Evolutionary conservation across 768 basidiomycete species (phyloP).

Genomic region (Russula ochroleuca): DNA sequence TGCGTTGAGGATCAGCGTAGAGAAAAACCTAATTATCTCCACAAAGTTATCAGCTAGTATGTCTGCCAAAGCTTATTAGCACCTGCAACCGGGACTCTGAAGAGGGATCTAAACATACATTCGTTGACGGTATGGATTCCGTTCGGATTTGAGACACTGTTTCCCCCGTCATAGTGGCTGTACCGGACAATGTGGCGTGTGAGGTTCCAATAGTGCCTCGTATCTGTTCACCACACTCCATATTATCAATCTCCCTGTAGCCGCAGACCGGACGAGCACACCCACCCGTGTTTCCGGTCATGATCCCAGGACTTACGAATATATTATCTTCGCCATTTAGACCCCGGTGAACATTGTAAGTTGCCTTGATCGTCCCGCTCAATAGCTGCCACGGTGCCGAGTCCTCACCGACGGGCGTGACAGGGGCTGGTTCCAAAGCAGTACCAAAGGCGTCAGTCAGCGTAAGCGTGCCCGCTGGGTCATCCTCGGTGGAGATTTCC

Average conservation of each 20-base stretch:
- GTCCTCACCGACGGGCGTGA: constrained; percentile 38
- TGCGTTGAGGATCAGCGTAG: constrained; percentile 59
- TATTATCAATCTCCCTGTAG: neutral
- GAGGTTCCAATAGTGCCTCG: constrained; percentile 25
- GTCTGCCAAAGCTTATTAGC: constrained; percentile 35
- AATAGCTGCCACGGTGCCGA: constrained; percentile 40
- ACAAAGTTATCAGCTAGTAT: constrained; percentile 50
- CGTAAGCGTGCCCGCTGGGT: constrained; percentile 36
- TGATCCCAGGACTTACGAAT: constrained; percentile 40
- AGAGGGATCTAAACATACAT: neutral
- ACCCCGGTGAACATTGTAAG: constrained; percentile 34
- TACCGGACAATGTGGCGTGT: constrained; percentile 25
- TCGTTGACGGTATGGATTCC: constrained; percentile 64
- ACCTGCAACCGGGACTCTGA: neutral
- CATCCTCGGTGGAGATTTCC: constrained; percentile 28
- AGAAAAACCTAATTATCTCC: constrained; percentile 64
- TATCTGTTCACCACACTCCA: constrained; percentile 10
- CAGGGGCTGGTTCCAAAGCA: constrained; percentile 41
- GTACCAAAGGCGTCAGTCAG: constrained; percentile 38
- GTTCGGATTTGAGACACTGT: neutral
- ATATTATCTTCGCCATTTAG: constrained; percentile 30
- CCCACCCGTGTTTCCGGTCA: constrained; percentile 38
- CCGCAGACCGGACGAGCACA: constrained; percentile 17
- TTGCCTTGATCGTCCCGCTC: constrained; percentile 43
- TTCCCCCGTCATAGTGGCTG: constrained; percentile 25